A percentile compares a stretch with the other conserved stretches of the same genome.
Evolutionary conservation across 73 alveolate species (phyloP).

Genomic region (Paramecium caudatum): DNA sequence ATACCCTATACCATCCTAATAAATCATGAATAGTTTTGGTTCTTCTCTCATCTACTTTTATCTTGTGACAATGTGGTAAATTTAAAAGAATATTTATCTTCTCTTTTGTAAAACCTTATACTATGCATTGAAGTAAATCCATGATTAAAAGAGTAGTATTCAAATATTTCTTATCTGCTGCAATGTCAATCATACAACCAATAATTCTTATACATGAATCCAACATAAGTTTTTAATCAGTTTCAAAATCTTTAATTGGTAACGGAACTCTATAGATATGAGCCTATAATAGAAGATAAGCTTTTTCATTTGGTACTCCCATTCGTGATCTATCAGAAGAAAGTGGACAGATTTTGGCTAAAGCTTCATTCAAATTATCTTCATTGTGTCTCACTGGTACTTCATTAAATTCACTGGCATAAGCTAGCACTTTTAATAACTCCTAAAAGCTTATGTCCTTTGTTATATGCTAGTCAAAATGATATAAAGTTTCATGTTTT

Average conservation of each 20-base stretch:
- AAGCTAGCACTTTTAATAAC: constrained; percentile 85
- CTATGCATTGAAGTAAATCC: constrained; percentile 53
- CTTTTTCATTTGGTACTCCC: constrained; percentile 93
- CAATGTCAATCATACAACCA: constrained; percentile 96
- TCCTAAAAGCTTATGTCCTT: constrained; percentile 77
- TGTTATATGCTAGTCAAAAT: constrained; percentile 81
- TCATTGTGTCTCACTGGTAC: constrained; percentile 99
- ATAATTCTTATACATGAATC: constrained; percentile 96
- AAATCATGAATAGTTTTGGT: constrained; percentile 34
- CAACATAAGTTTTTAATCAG: constrained; percentile 97
- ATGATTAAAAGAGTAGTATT: constrained; percentile 32
- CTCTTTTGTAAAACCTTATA: constrained; percentile 55
- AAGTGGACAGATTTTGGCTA: constrained; percentile 92
- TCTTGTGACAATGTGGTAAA: constrained; percentile 54
- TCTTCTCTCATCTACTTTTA: not conserved
- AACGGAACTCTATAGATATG: constrained; percentile 94
- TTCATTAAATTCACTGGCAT: constrained; percentile 94
- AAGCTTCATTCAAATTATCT: constrained; percentile 96
- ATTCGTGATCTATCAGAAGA: constrained; percentile 88
- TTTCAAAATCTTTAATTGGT: constrained; percentile 97
- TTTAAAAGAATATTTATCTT: constrained; percentile 16
- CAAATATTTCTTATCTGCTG: constrained; percentile 79
- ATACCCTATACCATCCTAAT: constrained; percentile 30
- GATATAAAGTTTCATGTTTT: constrained; percentile 91
- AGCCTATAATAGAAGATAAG: constrained; percentile 95